Conservation (phyloP, 2,329 filamentous ascomycete genomes). For the Pseudohalonectria lignicola region DNA sequence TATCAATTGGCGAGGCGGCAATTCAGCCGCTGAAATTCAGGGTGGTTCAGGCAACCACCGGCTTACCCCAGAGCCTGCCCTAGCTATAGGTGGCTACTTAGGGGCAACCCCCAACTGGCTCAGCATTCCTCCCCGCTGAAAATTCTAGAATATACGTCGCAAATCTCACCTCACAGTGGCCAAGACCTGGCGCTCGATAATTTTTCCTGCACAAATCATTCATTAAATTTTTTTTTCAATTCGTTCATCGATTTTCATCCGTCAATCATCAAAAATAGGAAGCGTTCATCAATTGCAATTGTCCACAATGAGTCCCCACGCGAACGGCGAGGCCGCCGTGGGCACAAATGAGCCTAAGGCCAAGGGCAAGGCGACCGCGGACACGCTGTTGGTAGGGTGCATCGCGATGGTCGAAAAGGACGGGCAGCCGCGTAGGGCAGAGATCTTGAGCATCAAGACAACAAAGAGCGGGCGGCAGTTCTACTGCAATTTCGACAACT, state of each 20-base stretch:
- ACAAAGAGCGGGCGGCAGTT: conserved; percentile 81
- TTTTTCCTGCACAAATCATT: no score
- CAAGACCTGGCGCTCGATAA: no score
- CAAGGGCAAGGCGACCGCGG: conserved; percentile 74
- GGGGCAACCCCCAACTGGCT: no score
- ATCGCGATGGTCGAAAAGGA: conserved; percentile 58
- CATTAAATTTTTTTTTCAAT: no score
- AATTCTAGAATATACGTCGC: not conserved
- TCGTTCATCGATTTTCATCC: no score
- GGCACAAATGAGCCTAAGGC: conserved; percentile 49
- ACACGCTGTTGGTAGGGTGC: conserved; percentile 59
- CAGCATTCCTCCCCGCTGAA: not conserved
- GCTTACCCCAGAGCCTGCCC: no score
- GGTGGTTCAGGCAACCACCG: no score
- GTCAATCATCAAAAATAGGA: conserved; percentile 1
- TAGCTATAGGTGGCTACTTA: no score
- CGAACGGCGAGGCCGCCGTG: conserved; percentile 34
- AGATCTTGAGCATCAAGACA: conserved; percentile 90
- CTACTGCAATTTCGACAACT: conserved; percentile 97
- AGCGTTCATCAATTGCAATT: not conserved
- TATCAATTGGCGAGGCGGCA: no score
- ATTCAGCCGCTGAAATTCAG: no score
- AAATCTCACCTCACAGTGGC: no score
- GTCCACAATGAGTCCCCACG: conserved; percentile 42
- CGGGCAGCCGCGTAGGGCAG: conserved; percentile 78